These are phyloP conservation scores for Drechslera avenae DNA, from an alignment of 2,329 filamentous ascomycete species.

Conservation along the genomic window DNA sequence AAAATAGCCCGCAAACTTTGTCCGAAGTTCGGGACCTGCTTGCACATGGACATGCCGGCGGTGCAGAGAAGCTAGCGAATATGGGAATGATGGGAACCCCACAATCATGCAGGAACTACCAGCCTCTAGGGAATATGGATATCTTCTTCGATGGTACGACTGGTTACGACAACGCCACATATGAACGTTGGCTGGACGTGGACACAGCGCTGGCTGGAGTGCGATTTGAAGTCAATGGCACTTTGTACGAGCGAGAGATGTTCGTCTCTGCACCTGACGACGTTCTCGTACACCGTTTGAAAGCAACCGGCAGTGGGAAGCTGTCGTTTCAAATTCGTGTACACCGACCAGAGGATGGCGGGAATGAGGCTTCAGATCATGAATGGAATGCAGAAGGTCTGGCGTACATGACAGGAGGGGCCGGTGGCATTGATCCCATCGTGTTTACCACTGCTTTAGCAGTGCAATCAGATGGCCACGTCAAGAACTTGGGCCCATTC, in stretches of 20 bases:
- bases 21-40: conserved; percentile 7
- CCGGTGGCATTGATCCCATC: conserved; percentile 5
- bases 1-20: conserved; percentile 5
- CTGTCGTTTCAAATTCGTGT: conserved; percentile 11
- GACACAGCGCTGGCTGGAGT: not conserved
- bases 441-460: conserved; percentile 6
- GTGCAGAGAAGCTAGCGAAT: conserved; percentile 10
- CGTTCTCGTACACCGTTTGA: conserved; percentile 15
- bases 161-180: not conserved
- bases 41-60: not conserved
- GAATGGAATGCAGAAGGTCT: conserved; percentile 6
- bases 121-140: conserved; percentile 8
- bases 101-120: conserved; percentile 5
- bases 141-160: conserved; percentile 6
- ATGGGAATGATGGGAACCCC: conserved; percentile 11
- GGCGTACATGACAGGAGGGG: conserved; percentile 9
- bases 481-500: conserved; percentile 6
- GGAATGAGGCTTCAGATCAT: conserved; percentile 7
- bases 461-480: conserved; percentile 5
- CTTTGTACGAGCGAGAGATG: conserved; percentile 7
- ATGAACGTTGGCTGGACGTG: conserved; percentile 7
- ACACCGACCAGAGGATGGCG: conserved; percentile 7
- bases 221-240: conserved; percentile 1
- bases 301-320: not conserved
- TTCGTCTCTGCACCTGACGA: conserved; percentile 10